Percentiles rank a stretch among this genome's conserved stretches.
Conservation (phyloP, 2,329 filamentous ascomycete genomes). For the Alternaria novae-zelandiae region DNA sequence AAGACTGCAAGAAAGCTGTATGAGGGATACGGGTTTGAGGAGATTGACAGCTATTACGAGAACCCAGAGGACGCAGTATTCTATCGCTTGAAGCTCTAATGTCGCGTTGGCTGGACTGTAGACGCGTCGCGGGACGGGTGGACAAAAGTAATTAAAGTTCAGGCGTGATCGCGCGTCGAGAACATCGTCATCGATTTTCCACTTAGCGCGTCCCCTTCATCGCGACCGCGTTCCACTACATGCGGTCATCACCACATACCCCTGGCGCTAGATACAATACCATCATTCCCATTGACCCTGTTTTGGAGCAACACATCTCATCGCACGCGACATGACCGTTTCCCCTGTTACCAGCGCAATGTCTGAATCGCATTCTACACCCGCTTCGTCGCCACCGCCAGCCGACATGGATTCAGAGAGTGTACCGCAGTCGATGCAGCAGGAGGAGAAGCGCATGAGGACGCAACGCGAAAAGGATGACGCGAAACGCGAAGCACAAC, state of each 20-base stretch:
- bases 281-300: neutral
- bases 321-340: constrained; percentile 25
- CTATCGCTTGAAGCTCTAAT: constrained; percentile 48
- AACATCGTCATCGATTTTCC: constrained; percentile 29
- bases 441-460: constrained; percentile 56
- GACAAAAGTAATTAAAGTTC: constrained; percentile 14
- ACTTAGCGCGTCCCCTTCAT: constrained; percentile 33
- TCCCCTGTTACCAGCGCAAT: constrained; percentile 29
- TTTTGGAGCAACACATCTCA: neutral
- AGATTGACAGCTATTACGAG: constrained; percentile 62
- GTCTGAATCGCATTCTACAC: constrained; percentile 36
- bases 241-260: constrained; percentile 13
- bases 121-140: neutral
- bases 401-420: constrained; percentile 35
- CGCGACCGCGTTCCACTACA: constrained; percentile 13
- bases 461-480: constrained; percentile 52
- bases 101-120: neutral
- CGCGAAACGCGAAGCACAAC: constrained; percentile 51
- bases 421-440: constrained; percentile 51
- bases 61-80: constrained; percentile 62
- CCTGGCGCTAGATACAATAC: constrained; percentile 7
- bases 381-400: constrained; percentile 43
- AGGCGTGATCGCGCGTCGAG: constrained; percentile 38
- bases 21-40: constrained; percentile 57
- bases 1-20: constrained; percentile 58